phyloP scores from a whole-genome alignment of 176 grass and related monocot genomes.

The Bromus sterilis region DNA sequence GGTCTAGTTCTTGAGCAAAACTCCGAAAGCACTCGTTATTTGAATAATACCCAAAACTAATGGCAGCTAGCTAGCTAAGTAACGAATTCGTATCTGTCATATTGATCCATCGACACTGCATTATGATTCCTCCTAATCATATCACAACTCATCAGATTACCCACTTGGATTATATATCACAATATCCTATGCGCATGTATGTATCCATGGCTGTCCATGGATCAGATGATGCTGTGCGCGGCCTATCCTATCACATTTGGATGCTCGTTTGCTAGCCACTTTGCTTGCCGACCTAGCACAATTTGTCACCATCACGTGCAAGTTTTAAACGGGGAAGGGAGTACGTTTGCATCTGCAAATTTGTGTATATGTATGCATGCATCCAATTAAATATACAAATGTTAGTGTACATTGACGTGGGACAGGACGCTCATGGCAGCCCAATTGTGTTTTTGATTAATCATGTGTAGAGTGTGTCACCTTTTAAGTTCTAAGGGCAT shows the following conservation, averaged over 20 bases:
- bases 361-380: neutral
- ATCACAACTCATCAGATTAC: neutral
- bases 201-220: neutral
- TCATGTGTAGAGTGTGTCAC: slow-evolving; percentile 18
- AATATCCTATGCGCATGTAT: neutral
- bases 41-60: slow-evolving; percentile 10
- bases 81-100: slow-evolving; percentile 7
- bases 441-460: neutral
- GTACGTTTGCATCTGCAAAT: neutral
- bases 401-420: neutral
- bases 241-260: neutral
- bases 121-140: slow-evolving; percentile 12
- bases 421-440: neutral
- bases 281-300: slow-evolving; percentile 41
- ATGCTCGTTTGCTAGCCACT: slow-evolving; percentile 11
- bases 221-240: neutral
- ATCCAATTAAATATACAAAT: neutral
- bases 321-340: neutral
- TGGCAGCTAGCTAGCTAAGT: neutral
- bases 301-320: neutral
- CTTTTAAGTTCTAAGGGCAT: too few species aligned
- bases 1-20: neutral
- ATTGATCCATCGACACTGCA: neutral
- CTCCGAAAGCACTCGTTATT: neutral
- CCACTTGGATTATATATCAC: neutral